A percentile compares a stretch with the other conserved stretches of the same genome.
Evolutionary conservation across 2,329 filamentous ascomycete species (phyloP).

Genomic region (Stagonosporopsis chrysanthemi): DNA sequence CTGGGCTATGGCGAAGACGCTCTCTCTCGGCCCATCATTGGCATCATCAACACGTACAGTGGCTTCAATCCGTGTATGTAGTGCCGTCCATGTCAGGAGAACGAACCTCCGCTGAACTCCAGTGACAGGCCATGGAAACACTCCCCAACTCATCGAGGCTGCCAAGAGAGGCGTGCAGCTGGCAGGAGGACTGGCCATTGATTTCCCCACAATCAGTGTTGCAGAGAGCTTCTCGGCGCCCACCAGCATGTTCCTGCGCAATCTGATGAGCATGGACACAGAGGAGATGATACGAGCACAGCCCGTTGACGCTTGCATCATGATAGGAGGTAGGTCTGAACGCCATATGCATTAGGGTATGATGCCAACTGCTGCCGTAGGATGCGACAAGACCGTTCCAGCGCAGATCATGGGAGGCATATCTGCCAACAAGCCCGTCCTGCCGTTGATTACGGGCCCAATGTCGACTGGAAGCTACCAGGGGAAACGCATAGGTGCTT

Average conservation of each 20-base stretch:
- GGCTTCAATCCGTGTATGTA: slow-evolving; percentile 69
- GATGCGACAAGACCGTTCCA: slow-evolving; percentile 77
- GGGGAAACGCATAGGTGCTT: slow-evolving; percentile 72
- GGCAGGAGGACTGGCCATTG: slow-evolving; percentile 71
- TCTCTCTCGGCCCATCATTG: slow-evolving; percentile 73
- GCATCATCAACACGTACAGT: slow-evolving; percentile 76
- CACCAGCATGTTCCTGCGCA: slow-evolving; percentile 77
- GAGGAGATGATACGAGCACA: slow-evolving; percentile 80
- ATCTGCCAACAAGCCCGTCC: slow-evolving; percentile 74
- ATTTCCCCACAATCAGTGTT: slow-evolving; percentile 77
- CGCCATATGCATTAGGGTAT: background rate
- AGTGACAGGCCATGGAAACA: slow-evolving; percentile 67
- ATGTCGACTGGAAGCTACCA: slow-evolving; percentile 77
- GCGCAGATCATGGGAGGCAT: slow-evolving; percentile 80
- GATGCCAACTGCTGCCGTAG: slow-evolving; percentile 46
- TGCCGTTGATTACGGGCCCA: slow-evolving; percentile 74
- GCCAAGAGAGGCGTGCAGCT: slow-evolving; percentile 73
- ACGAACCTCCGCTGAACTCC: background rate
- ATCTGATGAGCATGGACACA: slow-evolving; percentile 81
- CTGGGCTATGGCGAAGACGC: slow-evolving; percentile 77
- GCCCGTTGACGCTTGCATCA: slow-evolving; percentile 71
- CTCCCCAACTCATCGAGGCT: slow-evolving; percentile 74
- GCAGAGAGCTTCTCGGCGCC: slow-evolving; percentile 74
- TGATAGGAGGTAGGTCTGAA: slow-evolving; percentile 65
- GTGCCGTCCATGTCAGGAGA: background rate